Conservation (phyloP, 2,329 filamentous ascomycete species). For the Lasiodiplodia gonubiensis region DNA sequence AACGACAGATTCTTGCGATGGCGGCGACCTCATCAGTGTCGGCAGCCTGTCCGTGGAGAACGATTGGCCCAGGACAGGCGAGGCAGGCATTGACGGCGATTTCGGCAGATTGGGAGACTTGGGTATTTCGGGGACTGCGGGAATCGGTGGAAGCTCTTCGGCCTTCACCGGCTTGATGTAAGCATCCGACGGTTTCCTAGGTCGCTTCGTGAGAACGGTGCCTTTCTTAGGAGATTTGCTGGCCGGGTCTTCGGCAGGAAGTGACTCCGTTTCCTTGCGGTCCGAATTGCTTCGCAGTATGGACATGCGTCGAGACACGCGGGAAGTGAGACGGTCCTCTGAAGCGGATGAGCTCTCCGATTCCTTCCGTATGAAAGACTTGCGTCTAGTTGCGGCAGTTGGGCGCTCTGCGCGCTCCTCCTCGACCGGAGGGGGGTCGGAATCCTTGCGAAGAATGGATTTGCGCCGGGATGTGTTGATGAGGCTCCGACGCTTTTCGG, state of each 20-base stretch:
- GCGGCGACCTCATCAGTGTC: conserved; percentile 41
- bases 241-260: conserved; percentile 9
- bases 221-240: conserved; percentile 31
- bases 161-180: conserved; percentile 20
- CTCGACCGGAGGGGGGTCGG: conserved; percentile 15
- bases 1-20: conserved; percentile 44
- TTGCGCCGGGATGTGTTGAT: conserved; percentile 23
- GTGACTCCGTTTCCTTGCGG: conserved; percentile 11
- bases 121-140: conserved; percentile 7
- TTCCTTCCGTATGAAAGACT: conserved; percentile 29
- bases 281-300: conserved; percentile 23
- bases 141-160: conserved; percentile 20
- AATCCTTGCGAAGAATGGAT: conserved; percentile 28
- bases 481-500: conserved; percentile 27
- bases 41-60: conserved; percentile 57
- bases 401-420: conserved; percentile 13
- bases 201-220: conserved; percentile 41
- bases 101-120: conserved; percentile 12
- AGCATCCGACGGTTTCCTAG: conserved; percentile 37
- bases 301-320: conserved; percentile 20
- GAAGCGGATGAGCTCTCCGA: conserved; percentile 26
- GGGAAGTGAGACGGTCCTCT: conserved; percentile 27
- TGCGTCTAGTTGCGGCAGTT: conserved; percentile 8
- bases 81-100: conserved; percentile 22
- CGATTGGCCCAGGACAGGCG: conserved; percentile 42